phyloP scores from a whole-genome alignment of 164 flowering plant species.

The Vitis rotundifolia region DNA sequence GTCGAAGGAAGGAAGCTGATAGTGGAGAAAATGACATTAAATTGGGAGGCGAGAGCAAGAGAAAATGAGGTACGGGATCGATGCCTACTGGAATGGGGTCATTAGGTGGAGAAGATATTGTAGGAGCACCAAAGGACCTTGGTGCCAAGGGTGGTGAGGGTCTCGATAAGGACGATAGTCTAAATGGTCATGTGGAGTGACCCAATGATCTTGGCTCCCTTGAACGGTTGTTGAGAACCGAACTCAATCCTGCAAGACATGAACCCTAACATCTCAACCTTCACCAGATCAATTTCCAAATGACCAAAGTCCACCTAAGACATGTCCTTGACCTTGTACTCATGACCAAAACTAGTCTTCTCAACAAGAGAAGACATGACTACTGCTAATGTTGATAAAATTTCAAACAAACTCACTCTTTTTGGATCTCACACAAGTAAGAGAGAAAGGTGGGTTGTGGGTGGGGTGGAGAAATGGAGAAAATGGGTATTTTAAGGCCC shows the following conservation, averaged over 20 bases:
- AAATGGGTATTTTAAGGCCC: conserved; percentile 14
- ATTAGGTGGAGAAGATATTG: conserved; percentile 76
- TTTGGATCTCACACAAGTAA: background rate
- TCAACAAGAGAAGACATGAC: conserved; percentile 54
- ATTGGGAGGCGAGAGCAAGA: no score
- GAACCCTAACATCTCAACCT: conserved; percentile 79
- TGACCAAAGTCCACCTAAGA: conserved; percentile 81
- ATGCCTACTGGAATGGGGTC: no score
- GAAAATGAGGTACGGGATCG: no score
- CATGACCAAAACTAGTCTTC: conserved; percentile 62
- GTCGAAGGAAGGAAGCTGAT: no score
- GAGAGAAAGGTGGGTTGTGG: background rate
- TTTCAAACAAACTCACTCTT: background rate
- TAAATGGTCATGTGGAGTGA: conserved; percentile 84
- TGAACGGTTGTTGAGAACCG: conserved; percentile 71
- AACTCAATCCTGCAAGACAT: conserved; percentile 66
- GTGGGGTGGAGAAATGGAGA: background rate
- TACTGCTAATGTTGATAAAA: no score
- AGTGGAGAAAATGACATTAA: no score
- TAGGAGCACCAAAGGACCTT: conserved; percentile 83
- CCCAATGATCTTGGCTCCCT: conserved; percentile 72
- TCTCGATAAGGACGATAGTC: conserved; percentile 72
- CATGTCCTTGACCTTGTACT: conserved; percentile 82
- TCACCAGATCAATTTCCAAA: conserved; percentile 72
- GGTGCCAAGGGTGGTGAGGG: conserved; percentile 73